phyloP scores from a whole-genome alignment of 2,329 filamentous ascomycete species.

The Colletotrichum nymphaeae region DNA sequence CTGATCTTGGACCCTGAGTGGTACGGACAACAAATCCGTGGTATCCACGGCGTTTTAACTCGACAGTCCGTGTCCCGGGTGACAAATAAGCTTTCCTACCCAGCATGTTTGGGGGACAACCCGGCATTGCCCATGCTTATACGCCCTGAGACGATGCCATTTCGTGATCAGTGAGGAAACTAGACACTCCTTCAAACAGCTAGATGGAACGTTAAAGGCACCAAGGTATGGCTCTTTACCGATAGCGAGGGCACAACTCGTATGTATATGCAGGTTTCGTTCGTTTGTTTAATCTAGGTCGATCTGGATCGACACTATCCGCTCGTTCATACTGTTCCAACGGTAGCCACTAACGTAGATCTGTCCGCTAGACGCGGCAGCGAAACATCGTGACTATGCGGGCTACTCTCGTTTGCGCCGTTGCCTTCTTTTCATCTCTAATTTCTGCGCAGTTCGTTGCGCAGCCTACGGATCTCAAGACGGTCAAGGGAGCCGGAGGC shows the following conservation, averaged over 20 bases:
- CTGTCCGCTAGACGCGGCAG: background rate
- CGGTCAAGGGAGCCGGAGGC: slow-evolving; percentile 3
- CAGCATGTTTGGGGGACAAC: background rate
- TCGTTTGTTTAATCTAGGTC: background rate
- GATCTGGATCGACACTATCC: background rate
- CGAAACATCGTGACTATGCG: background rate
- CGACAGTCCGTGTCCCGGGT: background rate
- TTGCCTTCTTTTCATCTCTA: background rate
- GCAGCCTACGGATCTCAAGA: slow-evolving; percentile 12
- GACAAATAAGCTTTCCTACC: background rate
- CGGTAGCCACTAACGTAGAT: background rate
- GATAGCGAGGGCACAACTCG: background rate
- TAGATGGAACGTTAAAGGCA: background rate
- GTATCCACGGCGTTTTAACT: background rate
- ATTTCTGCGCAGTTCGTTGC: slow-evolving; percentile 3
- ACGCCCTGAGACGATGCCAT: background rate
- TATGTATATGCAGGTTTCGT: background rate
- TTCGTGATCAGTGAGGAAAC: background rate
- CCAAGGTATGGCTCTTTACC: background rate
- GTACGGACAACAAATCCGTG: background rate
- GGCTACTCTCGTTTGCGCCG: background rate
- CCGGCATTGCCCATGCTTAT: background rate
- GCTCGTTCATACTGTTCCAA: background rate
- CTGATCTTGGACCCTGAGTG: background rate
- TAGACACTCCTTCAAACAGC: background rate